These are phyloP conservation scores for Colletotrichum sojae DNA, from an alignment of 2,329 filamentous ascomycete species.

Conservation along the genomic window DNA sequence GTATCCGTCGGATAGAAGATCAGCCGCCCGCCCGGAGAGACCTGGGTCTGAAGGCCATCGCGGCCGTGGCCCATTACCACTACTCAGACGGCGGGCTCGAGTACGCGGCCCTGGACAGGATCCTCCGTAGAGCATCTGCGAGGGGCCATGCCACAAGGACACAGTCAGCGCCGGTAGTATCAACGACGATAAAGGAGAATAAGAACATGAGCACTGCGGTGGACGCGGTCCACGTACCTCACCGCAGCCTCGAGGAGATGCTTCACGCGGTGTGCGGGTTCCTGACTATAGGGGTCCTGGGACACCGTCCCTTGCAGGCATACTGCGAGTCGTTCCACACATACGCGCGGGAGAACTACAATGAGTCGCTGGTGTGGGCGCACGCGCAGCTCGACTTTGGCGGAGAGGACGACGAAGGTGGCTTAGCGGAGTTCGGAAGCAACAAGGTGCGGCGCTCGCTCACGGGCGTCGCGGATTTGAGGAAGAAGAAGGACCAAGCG, in stretches of 20 bases:
- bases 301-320: conserved; percentile 8
- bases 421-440: conserved; percentile 25
- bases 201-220: not conserved
- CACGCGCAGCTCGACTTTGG: not conserved
- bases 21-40: not conserved
- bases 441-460: conserved; percentile 25
- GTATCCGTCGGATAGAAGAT: not conserved
- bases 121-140: not conserved
- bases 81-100: not conserved
- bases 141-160: not conserved
- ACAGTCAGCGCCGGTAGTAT: not conserved
- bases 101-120: not conserved
- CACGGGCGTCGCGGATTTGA: conserved; percentile 33
- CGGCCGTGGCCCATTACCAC: not conserved
- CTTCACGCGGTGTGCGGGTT: conserved; percentile 12
- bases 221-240: not conserved
- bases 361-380: not conserved
- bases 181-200: not conserved
- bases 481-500: conserved; percentile 28
- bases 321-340: conserved; percentile 14
- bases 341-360: conserved; percentile 1
- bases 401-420: not conserved
- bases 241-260: conserved; percentile 32
- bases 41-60: not conserved
- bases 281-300: not conserved